Base-by-base conservation (phyloP, 305 asterid genomes). In the Fraxinus nigra region DNA sequence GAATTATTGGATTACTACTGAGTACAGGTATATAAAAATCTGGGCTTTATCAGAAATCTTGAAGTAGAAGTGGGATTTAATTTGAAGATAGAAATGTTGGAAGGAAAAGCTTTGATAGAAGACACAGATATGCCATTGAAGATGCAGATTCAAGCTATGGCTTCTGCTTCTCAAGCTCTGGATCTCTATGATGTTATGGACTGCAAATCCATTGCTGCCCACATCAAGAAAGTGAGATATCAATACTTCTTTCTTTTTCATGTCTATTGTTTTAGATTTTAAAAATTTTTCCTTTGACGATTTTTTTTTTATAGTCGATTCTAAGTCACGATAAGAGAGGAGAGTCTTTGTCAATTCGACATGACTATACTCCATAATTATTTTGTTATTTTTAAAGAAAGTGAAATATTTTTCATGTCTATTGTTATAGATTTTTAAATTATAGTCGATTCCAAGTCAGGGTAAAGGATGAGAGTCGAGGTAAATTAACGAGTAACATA, bases 101-200 rank as follows among this genome's bases (percentile, higher is more conserved):
- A 87, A 79, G 88, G 87, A 10, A 85, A 87, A 78, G 85, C 78
- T 0, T 20, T 9, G 79, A 70, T 81, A 46, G 79, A 33, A 48
- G 85, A 85, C 3, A 78, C 84, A 33, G 88, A 87, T 35, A 78
- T 87, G 84, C 61, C 84, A 79, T 20, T 81, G 84, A 82, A 83
- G 85, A 87, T 85, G 88, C 87, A 85, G 82, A 63, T 78, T 77
- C 78, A 87, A 40, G 86, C 87, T 1, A 85, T 87, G 90, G 82
- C 72, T 61, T 87, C 43, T 72, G 88, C 88, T 59, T 85, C 85
- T 14, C 74, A 85, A 81, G 88, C 88, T 75, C 85, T 87, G 24
- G 90, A 87, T 65, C 30, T 85, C 16, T 83, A 85, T 16, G 88
- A 87, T 72, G 90, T 83, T 48, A 20, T 80, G 16, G 87, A 81